Percentiles rank a stretch among this genome's conserved stretches.
phyloP scores from a whole-genome alignment of 1,139 yeast species.

The Suhomyces panamericanus region DNA sequence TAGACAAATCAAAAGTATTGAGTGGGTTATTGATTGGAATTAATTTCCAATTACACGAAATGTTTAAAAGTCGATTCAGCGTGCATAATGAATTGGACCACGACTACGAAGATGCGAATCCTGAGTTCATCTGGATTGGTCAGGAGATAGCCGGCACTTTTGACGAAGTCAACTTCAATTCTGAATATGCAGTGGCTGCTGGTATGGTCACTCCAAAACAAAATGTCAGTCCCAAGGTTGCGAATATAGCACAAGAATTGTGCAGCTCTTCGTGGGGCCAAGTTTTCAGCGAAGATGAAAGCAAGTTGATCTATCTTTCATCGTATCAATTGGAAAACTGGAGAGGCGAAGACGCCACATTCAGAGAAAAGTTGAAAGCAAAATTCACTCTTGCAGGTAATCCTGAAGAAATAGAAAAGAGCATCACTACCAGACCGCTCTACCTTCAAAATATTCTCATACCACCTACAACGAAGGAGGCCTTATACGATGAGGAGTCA shows the following conservation, averaged over 20 bases:
- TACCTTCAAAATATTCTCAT: slow-evolving; percentile 23
- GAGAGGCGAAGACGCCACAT: slow-evolving; percentile 16
- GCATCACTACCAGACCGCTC: slow-evolving; percentile 19
- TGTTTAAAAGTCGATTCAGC: slow-evolving; percentile 25
- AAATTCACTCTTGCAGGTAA: slow-evolving; percentile 16
- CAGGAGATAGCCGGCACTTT: slow-evolving; percentile 32
- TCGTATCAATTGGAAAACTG: slow-evolving; percentile 39
- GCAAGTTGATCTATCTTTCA: slow-evolving; percentile 31
- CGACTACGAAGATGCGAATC: slow-evolving; percentile 16
- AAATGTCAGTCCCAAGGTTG: slow-evolving; percentile 20
- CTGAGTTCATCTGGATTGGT: slow-evolving; percentile 39
- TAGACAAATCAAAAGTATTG: slow-evolving; percentile 30
- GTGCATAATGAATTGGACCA: not conserved
- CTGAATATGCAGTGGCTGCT: slow-evolving; percentile 28
- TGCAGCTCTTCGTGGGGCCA: slow-evolving; percentile 47
- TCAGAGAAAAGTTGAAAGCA: slow-evolving; percentile 16
- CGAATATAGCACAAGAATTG: slow-evolving; percentile 30
- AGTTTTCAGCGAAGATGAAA: slow-evolving; percentile 26
- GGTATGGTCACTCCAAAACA: slow-evolving; percentile 36
- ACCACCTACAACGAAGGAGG: slow-evolving; percentile 24
- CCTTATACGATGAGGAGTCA: slow-evolving; percentile 16
- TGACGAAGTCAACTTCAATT: slow-evolving; percentile 26
- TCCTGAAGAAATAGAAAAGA: not conserved
- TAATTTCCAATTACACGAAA: slow-evolving; percentile 28
- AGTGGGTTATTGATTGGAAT: slow-evolving; percentile 32